A percentile compares a stretch with the other conserved stretches of the same genome.
Evolutionary conservation across 805 yeast genomes (phyloP).

Genomic region (Isabelozyma rhagii): DNA sequence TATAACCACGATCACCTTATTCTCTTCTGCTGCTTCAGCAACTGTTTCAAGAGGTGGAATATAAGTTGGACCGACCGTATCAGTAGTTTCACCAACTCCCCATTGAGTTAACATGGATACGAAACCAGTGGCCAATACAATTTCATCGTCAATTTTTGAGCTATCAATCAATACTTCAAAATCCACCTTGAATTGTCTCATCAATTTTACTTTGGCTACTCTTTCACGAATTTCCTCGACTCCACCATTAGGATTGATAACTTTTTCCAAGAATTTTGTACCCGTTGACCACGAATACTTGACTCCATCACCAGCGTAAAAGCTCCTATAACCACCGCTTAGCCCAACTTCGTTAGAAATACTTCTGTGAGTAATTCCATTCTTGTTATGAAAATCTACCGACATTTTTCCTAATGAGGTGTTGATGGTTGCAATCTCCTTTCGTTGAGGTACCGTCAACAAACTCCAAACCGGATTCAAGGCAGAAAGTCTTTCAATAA

Average conservation of each 20-base stretch:
- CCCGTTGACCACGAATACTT: slow-evolving; percentile 56
- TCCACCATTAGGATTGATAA: slow-evolving; percentile 55
- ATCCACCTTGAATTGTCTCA: slow-evolving; percentile 59
- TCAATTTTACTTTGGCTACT: slow-evolving; percentile 51
- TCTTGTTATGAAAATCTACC: slow-evolving; percentile 47
- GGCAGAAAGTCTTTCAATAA: slow-evolving; percentile 50
- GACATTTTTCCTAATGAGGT: slow-evolving; percentile 46
- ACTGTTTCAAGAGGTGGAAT: slow-evolving; percentile 8
- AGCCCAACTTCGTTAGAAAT: slow-evolving; percentile 34
- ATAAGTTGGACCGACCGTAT: slow-evolving; percentile 52
- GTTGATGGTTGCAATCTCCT: slow-evolving; percentile 49
- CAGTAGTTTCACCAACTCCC: slow-evolving; percentile 54
- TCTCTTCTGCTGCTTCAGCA: slow-evolving; percentile 14
- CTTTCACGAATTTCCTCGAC: slow-evolving; percentile 52
- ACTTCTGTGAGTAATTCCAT: slow-evolving; percentile 44
- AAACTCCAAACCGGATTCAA: slow-evolving; percentile 53
- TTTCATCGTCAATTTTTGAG: slow-evolving; percentile 43
- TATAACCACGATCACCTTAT: slow-evolving; percentile 6
- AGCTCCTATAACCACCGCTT: slow-evolving; percentile 43
- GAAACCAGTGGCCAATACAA: slow-evolving; percentile 59
- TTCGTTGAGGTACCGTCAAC: slow-evolving; percentile 40
- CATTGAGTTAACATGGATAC: slow-evolving; percentile 66
- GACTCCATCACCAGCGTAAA: slow-evolving; percentile 50
- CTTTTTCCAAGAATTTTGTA: slow-evolving; percentile 48
- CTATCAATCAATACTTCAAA: slow-evolving; percentile 56